Evolutionary conservation across 257 asterid species (phyloP).

Genomic region (Petunia secreta): DNA sequence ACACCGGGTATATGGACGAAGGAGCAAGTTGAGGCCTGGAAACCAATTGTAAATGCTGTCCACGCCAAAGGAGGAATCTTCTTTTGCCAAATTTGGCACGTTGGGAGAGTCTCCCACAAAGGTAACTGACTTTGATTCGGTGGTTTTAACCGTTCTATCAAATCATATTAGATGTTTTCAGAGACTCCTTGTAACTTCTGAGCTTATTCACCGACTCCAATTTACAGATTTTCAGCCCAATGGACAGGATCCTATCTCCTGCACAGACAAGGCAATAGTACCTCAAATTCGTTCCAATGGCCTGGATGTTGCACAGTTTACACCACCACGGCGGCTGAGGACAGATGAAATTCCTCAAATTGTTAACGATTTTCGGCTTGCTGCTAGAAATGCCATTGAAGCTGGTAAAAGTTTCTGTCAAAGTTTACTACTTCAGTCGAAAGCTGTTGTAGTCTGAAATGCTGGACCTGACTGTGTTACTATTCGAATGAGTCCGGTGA

Average conservation of each 20-base stretch:
- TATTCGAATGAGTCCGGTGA: too few relatives aligned
- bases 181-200: background rate
- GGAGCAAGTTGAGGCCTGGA: constrained; percentile 44
- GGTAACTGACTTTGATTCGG: constrained; percentile 7
- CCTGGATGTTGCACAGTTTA: constrained; percentile 40
- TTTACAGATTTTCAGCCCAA: constrained; percentile 63
- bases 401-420: constrained; percentile 53
- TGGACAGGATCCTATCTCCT: constrained; percentile 72
- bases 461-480: background rate
- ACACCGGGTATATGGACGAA: constrained; percentile 38
- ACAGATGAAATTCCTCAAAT: constrained; percentile 67
- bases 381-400: constrained; percentile 78
- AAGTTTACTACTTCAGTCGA: background rate
- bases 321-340: constrained; percentile 65
- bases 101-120: constrained; percentile 29
- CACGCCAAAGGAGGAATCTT: constrained; percentile 42
- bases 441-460: background rate
- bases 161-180: background rate
- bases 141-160: background rate
- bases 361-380: constrained; percentile 65
- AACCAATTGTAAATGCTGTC: constrained; percentile 37
- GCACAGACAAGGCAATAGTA: constrained; percentile 52
- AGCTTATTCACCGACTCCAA: background rate
- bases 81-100: constrained; percentile 41
- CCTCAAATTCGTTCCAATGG: constrained; percentile 52